Base-by-base conservation (phyloP, 2,329 filamentous ascomycete genomes). In the Xylaria sp. region DNA sequence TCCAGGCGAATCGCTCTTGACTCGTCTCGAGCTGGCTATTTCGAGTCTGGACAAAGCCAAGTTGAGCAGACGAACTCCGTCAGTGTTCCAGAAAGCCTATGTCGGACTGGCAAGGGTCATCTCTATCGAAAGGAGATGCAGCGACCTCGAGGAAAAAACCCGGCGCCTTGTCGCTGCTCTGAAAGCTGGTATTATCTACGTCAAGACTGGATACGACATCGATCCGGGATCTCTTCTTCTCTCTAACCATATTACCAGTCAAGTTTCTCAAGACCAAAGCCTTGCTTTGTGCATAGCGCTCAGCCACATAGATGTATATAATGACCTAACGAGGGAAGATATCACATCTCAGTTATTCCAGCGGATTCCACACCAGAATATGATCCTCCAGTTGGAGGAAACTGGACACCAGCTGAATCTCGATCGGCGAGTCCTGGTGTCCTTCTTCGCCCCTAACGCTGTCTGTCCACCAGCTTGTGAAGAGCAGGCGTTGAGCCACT, bases 131-230 rank as follows among this genome's bases (percentile, higher is more conserved):
- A 66, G 58, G 34, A 74, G 70, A 27, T 70, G 27, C 42, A 64
- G 54, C 24, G 66, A 72, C 21, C 61, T 78, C 8, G 67, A 75
- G 42, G 65, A 60, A n/a, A 72, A 39, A 58, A 70, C 65, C 11
- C 68, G 60, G 55, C 47, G 39, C 19, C 69, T 75, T 14, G 64
- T 64, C 1, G 64, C 71, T 9, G 67, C 73, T 24, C 64, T 58
- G 6, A 76, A 75, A n/a, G 68, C 66, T 12, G 14, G 50, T 6
- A 66, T 74, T 4, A 65, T 78, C 56, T 73, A 70, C 27, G 21
- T 67, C 4, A 69, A 67, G 64, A 76, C 74, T 14, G 74, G 74
- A 21, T 70, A 71, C 17, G 65, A 77, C 27, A 48, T 76, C 19
- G 75, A 77, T 39, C 51, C 64, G n/a, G 61, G 32, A 17, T 60